Percentiles rank a stretch among this genome's conserved stretches.
These are phyloP conservation scores for Teratosphaeria nubilosa DNA, from an alignment of 2,329 filamentous ascomycete genomes.

Conservation along the genomic window DNA sequence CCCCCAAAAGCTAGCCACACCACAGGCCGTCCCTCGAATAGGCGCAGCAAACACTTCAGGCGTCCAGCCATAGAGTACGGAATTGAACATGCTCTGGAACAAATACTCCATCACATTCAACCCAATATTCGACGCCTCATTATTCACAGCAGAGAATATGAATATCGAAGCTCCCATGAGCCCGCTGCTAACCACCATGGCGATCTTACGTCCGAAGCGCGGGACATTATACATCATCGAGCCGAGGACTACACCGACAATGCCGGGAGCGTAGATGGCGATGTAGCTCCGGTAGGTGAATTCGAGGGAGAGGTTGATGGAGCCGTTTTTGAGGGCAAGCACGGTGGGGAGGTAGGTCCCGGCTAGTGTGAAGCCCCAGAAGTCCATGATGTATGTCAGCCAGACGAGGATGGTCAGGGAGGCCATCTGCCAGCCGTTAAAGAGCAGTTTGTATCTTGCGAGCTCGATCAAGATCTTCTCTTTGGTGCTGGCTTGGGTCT, in stretches of 20 bases:
- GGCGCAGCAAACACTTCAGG: slow-evolving; percentile 43
- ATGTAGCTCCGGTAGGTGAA: slow-evolving; percentile 45
- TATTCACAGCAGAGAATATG: slow-evolving; percentile 36
- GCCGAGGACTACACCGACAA: slow-evolving; percentile 42
- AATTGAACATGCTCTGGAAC: slow-evolving; percentile 41
- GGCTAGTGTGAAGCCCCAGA: slow-evolving; percentile 41
- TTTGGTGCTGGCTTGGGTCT: slow-evolving; percentile 20
- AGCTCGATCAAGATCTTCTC: slow-evolving; percentile 32
- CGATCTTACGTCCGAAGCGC: slow-evolving; percentile 35
- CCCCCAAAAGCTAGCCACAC: slow-evolving; percentile 50
- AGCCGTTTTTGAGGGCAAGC: slow-evolving; percentile 42
- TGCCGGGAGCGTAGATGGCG: slow-evolving; percentile 45
- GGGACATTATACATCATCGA: slow-evolving; percentile 39
- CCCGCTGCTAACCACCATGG: slow-evolving; percentile 29
- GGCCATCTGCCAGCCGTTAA: slow-evolving; percentile 32
- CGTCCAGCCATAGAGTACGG: slow-evolving; percentile 42
- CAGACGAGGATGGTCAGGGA: slow-evolving; percentile 40
- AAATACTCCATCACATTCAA: slow-evolving; percentile 45
- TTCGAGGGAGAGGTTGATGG: slow-evolving; percentile 32
- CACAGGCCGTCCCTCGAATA: slow-evolving; percentile 43
- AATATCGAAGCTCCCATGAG: slow-evolving; percentile 38
- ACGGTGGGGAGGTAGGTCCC: slow-evolving; percentile 37
- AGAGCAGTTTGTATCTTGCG: slow-evolving; percentile 36
- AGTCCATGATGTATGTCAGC: slow-evolving; percentile 43
- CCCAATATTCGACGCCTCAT: slow-evolving; percentile 37